Evolutionary conservation across 495 filamentous ascomycete genomes (phyloP).

Genomic region (Recurvomyces mirabilis): DNA sequence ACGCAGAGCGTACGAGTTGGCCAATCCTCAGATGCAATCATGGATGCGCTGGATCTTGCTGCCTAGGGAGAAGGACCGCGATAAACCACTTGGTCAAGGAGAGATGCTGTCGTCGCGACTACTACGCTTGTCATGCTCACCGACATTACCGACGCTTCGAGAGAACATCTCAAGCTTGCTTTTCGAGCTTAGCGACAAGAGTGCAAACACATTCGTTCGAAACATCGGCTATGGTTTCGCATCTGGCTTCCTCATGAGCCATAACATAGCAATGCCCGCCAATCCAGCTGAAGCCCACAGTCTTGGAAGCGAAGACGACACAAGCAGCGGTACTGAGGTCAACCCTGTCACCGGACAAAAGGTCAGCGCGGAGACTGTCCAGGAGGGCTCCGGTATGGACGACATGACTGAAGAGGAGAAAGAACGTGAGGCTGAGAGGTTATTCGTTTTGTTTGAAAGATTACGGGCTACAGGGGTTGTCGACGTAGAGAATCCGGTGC

Average conservation of each 20-base stretch:
- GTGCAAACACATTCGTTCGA: slow-evolving; percentile 29
- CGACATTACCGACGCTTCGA: slow-evolving; percentile 55
- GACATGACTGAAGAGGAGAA: slow-evolving; percentile 88
- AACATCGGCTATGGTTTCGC: slow-evolving; percentile 72
- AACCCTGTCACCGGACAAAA: slow-evolving; percentile 91
- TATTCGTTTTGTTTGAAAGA: slow-evolving; percentile 92
- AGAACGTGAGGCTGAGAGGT: slow-evolving; percentile 79
- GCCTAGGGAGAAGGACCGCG: slow-evolving; percentile 70
- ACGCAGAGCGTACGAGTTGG: slow-evolving; percentile 58
- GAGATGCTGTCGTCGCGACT: slow-evolving; percentile 66
- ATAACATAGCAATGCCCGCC: slow-evolving; percentile 64
- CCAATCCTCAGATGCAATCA: slow-evolving; percentile 49
- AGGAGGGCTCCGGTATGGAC: slow-evolving; percentile 35
- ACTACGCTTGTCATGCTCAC: slow-evolving; percentile 66
- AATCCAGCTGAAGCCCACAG: slow-evolving; percentile 49
- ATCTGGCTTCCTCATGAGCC: slow-evolving; percentile 74
- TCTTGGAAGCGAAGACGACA: slow-evolving; percentile 29
- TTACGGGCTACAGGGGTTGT: slow-evolving; percentile 74
- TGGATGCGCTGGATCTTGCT: slow-evolving; percentile 59
- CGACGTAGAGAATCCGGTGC: slow-evolving; percentile 74
- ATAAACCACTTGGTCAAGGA: slow-evolving; percentile 62
- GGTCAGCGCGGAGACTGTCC: slow-evolving; percentile 48
- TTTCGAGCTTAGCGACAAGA: slow-evolving; percentile 70
- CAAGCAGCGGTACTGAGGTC: slow-evolving; percentile 33
- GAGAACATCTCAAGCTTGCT: slow-evolving; percentile 67